Conservation (phyloP, 306 rosid species). For the Lithocarpus polystachyus region DNA sequence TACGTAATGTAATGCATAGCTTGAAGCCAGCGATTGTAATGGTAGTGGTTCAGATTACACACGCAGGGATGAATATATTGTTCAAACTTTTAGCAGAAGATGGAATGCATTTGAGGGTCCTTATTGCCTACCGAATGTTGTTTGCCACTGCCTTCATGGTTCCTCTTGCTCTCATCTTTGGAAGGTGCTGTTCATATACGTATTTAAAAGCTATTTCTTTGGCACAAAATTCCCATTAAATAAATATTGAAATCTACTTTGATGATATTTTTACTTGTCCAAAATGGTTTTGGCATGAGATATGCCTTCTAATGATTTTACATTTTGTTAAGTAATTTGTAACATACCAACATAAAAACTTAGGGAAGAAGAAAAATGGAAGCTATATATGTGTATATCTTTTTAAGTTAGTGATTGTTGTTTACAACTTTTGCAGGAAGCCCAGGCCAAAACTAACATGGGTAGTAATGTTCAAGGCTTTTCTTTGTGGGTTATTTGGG, state of each 20-base stretch:
- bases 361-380: too few relatives aligned
- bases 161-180: constrained; percentile 42
- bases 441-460: constrained; percentile 46
- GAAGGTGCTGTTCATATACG: constrained; percentile 1
- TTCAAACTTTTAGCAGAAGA: constrained; percentile 29
- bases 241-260: too few relatives aligned
- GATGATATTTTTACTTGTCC: too few relatives aligned
- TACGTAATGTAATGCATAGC: constrained; percentile 10
- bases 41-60: constrained; percentile 35
- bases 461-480: constrained; percentile 45
- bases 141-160: constrained; percentile 32
- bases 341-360: too few relatives aligned
- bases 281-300: too few relatives aligned
- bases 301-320: too few relatives aligned
- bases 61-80: constrained; percentile 27
- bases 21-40: constrained; percentile 39
- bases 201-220: not conserved
- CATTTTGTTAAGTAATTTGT: too few relatives aligned
- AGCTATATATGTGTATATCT: not conserved
- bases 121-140: constrained; percentile 48
- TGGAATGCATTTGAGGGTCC: constrained; percentile 35
- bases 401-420: not conserved
- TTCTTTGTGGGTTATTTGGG: constrained; percentile 62
- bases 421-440: constrained; percentile 26
- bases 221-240: too few relatives aligned